Conservation (phyloP, 225 moss, liverwort and hornwort genomes). For the Sphagnum tenellum region DNA sequence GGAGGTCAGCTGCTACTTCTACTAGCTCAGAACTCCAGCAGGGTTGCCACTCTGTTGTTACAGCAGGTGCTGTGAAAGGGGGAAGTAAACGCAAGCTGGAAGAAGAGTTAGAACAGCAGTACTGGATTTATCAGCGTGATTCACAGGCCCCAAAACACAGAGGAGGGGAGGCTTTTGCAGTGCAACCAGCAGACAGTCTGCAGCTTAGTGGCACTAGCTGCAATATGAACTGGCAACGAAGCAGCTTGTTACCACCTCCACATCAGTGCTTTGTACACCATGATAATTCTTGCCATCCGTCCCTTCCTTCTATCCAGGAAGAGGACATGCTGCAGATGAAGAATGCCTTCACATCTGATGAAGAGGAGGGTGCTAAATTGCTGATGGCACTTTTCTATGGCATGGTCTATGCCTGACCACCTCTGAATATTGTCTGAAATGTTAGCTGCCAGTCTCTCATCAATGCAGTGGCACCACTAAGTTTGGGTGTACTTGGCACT, state of each 20-base stretch:
- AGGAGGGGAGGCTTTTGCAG: constrained; percentile 22
- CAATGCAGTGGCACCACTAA: too few species aligned
- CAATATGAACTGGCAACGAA: constrained; percentile 36
- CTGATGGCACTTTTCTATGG: constrained; percentile 40
- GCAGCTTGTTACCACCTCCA: constrained; percentile 11
- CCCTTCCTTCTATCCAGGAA: constrained; percentile 12
- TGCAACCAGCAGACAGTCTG: constrained; percentile 22
- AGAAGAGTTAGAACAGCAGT: constrained; percentile 18
- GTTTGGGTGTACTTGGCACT: too few species aligned
- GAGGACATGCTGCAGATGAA: constrained; percentile 11
- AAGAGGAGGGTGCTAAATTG: constrained; percentile 50
- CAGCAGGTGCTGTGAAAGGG: constrained; percentile 7
- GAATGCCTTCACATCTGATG: constrained; percentile 29
- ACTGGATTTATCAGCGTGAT: constrained; percentile 22
- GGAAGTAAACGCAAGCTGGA: constrained; percentile 30
- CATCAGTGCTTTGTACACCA: constrained; percentile 9
- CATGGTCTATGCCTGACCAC: too few species aligned
- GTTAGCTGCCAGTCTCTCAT: too few species aligned
- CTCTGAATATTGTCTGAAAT: too few species aligned
- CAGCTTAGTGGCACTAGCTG: constrained; percentile 38
- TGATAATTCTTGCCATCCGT: neutral
- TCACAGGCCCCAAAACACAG: constrained; percentile 12
- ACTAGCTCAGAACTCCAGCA: constrained; percentile 20
- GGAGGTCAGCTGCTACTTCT: constrained; percentile 30
- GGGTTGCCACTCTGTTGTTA: constrained; percentile 11